phyloP scores from a whole-genome alignment of 2,329 filamentous ascomycete genomes.

The Aspergillus neotritici region DNA sequence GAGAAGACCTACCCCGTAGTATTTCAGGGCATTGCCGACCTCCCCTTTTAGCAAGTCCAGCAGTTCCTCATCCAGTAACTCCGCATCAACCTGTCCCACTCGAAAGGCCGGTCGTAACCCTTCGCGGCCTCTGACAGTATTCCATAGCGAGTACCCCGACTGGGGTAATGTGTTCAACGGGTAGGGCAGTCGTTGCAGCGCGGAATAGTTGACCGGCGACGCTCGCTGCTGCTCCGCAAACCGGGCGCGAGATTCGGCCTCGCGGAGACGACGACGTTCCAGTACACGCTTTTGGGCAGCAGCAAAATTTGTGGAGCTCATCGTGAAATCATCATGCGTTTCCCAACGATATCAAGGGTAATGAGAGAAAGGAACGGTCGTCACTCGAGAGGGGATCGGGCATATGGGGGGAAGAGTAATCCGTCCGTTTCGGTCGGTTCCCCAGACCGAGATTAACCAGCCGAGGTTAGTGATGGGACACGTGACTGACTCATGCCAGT shows the following conservation, averaged over 20 bases:
- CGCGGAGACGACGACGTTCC: constrained; percentile 71
- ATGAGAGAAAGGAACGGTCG: background rate
- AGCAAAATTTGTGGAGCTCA: constrained; percentile 67
- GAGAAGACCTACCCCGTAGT: constrained; percentile 59
- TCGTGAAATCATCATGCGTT: constrained; percentile 36
- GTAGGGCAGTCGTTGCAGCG: constrained; percentile 54
- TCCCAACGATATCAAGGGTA: constrained; percentile 1
- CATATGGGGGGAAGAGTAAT: constrained; percentile 10
- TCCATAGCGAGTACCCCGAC: constrained; percentile 54
- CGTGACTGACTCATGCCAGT: constrained; percentile 12
- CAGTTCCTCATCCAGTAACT: constrained; percentile 89
- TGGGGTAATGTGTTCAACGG: constrained; percentile 55
- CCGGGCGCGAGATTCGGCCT: constrained; percentile 57
- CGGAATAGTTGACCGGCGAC: constrained; percentile 48
- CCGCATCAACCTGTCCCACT: constrained; percentile 92
- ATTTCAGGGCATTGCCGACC: constrained; percentile 80
- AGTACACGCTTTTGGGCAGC: constrained; percentile 83
- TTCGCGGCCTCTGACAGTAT: constrained; percentile 64
- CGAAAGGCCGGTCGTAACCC: constrained; percentile 81
- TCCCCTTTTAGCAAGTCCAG: constrained; percentile 79
- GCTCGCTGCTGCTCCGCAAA: constrained; percentile 41
- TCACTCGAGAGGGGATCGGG: constrained; percentile 5
- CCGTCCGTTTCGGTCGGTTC: constrained; percentile 12
- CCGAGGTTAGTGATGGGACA: constrained; percentile 13
- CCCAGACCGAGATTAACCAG: constrained; percentile 12